A percentile compares a stretch with the other conserved stretches of the same genome.
Conservation (phyloP, 2,329 filamentous ascomycete species). For the Clarireedia paspali region DNA sequence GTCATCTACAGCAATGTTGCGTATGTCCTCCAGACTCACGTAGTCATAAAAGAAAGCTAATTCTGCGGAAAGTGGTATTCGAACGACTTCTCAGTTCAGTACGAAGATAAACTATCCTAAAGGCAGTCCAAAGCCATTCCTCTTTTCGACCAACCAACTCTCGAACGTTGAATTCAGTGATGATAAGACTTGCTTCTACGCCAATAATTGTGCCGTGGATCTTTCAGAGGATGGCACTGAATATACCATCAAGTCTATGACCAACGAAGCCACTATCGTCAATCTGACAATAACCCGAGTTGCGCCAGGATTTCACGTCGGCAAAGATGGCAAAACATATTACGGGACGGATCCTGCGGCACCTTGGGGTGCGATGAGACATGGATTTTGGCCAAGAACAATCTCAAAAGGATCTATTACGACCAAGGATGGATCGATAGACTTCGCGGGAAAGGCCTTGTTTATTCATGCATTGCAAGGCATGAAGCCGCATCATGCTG, state of each 20-base stretch:
- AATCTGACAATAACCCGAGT: constrained; percentile 73
- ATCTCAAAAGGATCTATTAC: constrained; percentile 74
- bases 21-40: constrained; percentile 44
- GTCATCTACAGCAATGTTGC: constrained; percentile 97
- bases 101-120: constrained; percentile 78
- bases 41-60: constrained; percentile 14
- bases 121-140: constrained; percentile 58
- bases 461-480: constrained; percentile 86
- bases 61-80: constrained; percentile 60
- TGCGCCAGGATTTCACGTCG: constrained; percentile 76
- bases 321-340: constrained; percentile 73
- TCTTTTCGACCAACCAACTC: constrained; percentile 80
- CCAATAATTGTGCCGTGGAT: constrained; percentile 76
- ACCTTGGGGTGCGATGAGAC: constrained; percentile 89
- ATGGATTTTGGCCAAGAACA: constrained; percentile 91
- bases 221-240: constrained; percentile 75
- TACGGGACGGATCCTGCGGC: constrained; percentile 80
- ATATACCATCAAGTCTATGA: constrained; percentile 87
- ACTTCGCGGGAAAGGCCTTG: constrained; percentile 73
- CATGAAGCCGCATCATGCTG: constrained; percentile 98
- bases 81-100: constrained; percentile 89
- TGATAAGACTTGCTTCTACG: constrained; percentile 75
- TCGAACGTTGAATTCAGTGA: constrained; percentile 77
- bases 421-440: constrained; percentile 71
- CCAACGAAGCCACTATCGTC: constrained; percentile 72